Conservation (phyloP, 1,284 basidiomycete species). For the Grifola frondosa region DNA sequence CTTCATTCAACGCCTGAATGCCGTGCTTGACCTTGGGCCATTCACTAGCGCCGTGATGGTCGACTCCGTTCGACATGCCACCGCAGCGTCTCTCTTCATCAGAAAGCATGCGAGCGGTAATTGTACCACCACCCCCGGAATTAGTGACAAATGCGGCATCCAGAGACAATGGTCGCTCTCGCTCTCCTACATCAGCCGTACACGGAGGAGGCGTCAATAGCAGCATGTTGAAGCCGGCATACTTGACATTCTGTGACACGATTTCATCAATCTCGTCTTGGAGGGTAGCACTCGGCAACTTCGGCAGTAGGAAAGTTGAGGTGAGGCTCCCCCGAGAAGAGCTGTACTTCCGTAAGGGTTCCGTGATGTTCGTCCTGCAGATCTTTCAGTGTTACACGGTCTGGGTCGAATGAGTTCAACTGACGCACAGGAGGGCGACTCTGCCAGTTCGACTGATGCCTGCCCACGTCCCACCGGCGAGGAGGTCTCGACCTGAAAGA, state of each 20-base stretch:
- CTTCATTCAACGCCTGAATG: slow-evolving; percentile 42
- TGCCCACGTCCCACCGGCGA: slow-evolving; percentile 78
- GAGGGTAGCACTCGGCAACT: slow-evolving; percentile 39
- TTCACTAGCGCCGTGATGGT: slow-evolving; percentile 50
- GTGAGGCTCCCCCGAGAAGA: slow-evolving; percentile 68
- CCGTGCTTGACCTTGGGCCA: slow-evolving; percentile 77
- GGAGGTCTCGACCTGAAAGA: slow-evolving; percentile 70
- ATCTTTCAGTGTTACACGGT: slow-evolving; percentile 10
- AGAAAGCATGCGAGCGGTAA: slow-evolving; percentile 53
- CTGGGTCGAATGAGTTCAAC: slow-evolving; percentile 9
- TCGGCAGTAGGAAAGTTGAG: slow-evolving; percentile 62
- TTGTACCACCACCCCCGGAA: slow-evolving; percentile 58
- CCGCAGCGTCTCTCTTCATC: slow-evolving; percentile 48
- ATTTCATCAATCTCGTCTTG: slow-evolving; percentile 47
- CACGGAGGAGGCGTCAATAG: slow-evolving; percentile 40
- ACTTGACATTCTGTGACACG: slow-evolving; percentile 46
- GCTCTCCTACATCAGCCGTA: slow-evolving; percentile 7
- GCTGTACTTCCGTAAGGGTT: slow-evolving; percentile 45
- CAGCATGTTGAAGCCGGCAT: slow-evolving; percentile 78
- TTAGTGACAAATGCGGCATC: slow-evolving; percentile 64
- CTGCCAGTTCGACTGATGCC: slow-evolving; percentile 64
- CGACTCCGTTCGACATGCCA: slow-evolving; percentile 73
- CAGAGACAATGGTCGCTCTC: slow-evolving; percentile 45
- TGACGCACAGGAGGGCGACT: slow-evolving; percentile 66
- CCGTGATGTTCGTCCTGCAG: slow-evolving; percentile 77